Evolutionary conservation across 2,329 filamentous ascomycete species (phyloP).

Genomic region (Colletotrichum zoysiae): DNA sequence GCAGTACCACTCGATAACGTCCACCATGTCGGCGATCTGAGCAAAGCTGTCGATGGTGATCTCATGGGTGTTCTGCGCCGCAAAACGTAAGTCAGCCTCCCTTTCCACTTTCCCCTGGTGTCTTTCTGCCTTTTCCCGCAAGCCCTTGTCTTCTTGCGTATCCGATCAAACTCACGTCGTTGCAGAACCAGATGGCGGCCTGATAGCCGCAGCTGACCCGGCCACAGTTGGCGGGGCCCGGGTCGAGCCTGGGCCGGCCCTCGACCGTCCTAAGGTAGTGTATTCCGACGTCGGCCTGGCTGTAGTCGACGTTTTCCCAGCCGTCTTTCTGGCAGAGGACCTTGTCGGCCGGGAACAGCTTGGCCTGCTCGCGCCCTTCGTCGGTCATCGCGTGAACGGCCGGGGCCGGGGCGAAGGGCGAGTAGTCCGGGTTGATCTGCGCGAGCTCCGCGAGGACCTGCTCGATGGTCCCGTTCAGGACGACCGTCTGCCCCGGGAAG

Average conservation of each 20-base stretch:
- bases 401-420: background rate
- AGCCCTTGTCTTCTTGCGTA: background rate
- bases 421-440: conserved; percentile 7
- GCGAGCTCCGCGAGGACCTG: conserved; percentile 1
- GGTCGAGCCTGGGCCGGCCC: background rate
- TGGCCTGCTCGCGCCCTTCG: background rate
- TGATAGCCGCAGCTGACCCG: conserved; percentile 6
- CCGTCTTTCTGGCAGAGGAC: background rate
- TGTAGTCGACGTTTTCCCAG: background rate
- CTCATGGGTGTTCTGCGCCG: background rate
- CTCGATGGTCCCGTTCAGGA: conserved; percentile 4
- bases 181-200: conserved; percentile 3
- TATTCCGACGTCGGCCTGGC: background rate
- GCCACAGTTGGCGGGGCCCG: background rate
- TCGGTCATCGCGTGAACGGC: too few species aligned
- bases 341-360: background rate
- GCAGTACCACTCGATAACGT: background rate
- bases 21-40: background rate
- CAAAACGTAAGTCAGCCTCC: background rate
- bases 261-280: background rate
- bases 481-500: background rate
- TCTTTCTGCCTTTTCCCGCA: too few species aligned
- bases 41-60: background rate
- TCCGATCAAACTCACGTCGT: background rate
- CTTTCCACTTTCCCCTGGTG: too few species aligned